Evolutionary conservation across 163 green algal genomes (phyloP).

Genomic region (Trebouxiophyceae sp.): DNA sequence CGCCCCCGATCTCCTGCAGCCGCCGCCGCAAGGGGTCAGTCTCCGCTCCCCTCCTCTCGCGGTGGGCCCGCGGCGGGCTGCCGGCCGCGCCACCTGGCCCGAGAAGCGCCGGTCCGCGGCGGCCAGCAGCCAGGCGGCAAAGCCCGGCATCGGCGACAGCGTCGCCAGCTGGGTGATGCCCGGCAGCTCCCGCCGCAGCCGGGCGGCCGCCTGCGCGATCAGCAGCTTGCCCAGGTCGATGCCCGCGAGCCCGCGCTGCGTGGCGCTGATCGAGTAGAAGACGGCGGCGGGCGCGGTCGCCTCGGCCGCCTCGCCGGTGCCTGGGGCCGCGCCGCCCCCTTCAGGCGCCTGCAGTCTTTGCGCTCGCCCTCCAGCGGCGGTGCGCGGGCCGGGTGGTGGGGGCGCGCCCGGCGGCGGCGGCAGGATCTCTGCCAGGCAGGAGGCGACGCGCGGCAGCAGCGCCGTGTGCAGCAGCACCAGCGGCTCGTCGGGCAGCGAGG

Average conservation of each 20-base stretch:
- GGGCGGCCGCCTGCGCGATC: constrained; percentile 53
- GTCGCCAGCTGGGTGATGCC: constrained; percentile 41
- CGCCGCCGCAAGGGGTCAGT: too few species aligned
- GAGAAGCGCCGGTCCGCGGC: not conserved
- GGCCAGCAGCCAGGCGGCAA: constrained; percentile 52
- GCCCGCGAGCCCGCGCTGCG: constrained; percentile 46
- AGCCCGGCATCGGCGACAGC: constrained; percentile 70
- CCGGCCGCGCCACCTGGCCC: too few species aligned
- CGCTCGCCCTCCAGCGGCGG: too few species aligned
- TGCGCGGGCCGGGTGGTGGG: too few species aligned
- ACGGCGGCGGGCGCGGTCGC: constrained; percentile 16
- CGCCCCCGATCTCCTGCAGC: too few species aligned
- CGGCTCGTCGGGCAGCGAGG: constrained; percentile 45
- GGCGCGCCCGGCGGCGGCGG: not conserved
- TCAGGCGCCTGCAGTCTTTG: too few species aligned
- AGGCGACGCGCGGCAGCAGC: constrained; percentile 24
- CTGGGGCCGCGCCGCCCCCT: too few species aligned
- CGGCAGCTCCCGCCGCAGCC: constrained; percentile 35
- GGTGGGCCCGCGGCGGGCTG: too few species aligned
- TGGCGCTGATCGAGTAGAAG: constrained; percentile 72
- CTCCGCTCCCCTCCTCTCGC: too few species aligned
- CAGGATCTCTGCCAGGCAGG: constrained; percentile 43
- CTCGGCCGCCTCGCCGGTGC: too few species aligned
- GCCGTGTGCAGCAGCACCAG: constrained; percentile 66
- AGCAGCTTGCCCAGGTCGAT: constrained; percentile 73